Percentiles rank a stretch among this genome's conserved stretches.
phyloP scores from a whole-genome alignment of 108 stramenopile species.

The Poteriospumella lacustris region DNA sequence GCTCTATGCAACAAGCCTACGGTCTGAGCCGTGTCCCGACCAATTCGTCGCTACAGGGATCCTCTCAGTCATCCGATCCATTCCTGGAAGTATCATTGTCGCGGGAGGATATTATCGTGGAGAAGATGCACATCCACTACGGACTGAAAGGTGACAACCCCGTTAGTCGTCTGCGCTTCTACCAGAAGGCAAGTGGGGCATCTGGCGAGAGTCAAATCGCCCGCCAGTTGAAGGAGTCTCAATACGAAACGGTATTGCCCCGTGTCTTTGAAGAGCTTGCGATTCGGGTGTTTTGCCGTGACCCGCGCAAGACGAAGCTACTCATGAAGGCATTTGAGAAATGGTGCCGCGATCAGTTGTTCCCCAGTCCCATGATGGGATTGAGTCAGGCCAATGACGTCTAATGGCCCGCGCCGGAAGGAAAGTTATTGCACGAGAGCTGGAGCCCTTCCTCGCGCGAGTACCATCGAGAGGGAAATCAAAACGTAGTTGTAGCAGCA shows the following conservation, averaged over 20 bases:
- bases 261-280: conserved; percentile 5
- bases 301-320: not conserved
- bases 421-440: too few relatives aligned
- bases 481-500: too few relatives aligned
- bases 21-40: too few relatives aligned
- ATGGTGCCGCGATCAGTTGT: conserved; percentile 18
- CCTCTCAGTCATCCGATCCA: not conserved
- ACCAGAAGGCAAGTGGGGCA: too few relatives aligned
- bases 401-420: too few relatives aligned
- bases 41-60: not conserved
- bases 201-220: not conserved
- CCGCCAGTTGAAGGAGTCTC: not conserved
- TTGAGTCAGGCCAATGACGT: too few relatives aligned
- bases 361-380: too few relatives aligned
- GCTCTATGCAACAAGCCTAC: too few relatives aligned
- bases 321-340: conserved; percentile 17
- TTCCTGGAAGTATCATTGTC: not conserved
- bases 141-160: conserved; percentile 37
- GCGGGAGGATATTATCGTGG: conserved; percentile 29
- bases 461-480: too few relatives aligned
- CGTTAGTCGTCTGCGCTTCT: conserved; percentile 28
- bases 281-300: conserved; percentile 8
- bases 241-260: not conserved
- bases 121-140: conserved; percentile 36
- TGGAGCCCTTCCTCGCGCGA: too few relatives aligned